Evolutionary conservation across 2,329 filamentous ascomycete genomes (phyloP).

Genomic region (Fusarium nelsonii): DNA sequence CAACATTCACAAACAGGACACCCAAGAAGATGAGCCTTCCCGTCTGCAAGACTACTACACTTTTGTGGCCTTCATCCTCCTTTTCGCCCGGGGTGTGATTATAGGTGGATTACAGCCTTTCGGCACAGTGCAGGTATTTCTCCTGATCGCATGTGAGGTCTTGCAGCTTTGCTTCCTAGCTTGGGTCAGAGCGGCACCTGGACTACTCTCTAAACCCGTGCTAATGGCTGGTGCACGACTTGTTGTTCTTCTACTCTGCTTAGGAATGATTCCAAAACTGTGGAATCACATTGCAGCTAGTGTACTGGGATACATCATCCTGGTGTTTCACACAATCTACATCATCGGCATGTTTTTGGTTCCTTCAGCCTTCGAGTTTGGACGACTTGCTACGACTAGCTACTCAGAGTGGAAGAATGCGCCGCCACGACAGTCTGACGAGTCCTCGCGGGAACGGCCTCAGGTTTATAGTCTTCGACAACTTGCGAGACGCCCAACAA

Average conservation of each 20-base stretch:
- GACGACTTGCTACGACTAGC: not conserved
- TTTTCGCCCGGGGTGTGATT: constrained; percentile 27
- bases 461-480: constrained; percentile 48
- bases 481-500: constrained; percentile 45
- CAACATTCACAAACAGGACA: constrained; percentile 76
- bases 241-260: constrained; percentile 41
- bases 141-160: constrained; percentile 33
- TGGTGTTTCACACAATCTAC: constrained; percentile 74
- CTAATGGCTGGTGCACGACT: constrained; percentile 20
- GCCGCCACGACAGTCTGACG: not conserved
- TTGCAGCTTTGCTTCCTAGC: constrained; percentile 26
- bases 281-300: constrained; percentile 71
- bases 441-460: constrained; percentile 16
- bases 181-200: constrained; percentile 72
- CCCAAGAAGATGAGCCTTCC: constrained; percentile 49
- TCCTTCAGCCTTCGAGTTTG: constrained; percentile 29
- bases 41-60: constrained; percentile 64
- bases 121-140: constrained; percentile 27
- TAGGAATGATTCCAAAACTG: constrained; percentile 70
- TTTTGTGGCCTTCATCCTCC: constrained; percentile 28
- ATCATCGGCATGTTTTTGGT: constrained; percentile 38
- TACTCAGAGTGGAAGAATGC: not conserved
- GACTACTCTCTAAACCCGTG: constrained; percentile 4
- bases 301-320: constrained; percentile 77
- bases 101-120: constrained; percentile 37